A percentile compares a stretch with the other conserved stretches of the same genome.
Evolutionary conservation across 371 early-diverging fungal genomes (phyloP).

Genomic region (Umbelopsis sp.): DNA sequence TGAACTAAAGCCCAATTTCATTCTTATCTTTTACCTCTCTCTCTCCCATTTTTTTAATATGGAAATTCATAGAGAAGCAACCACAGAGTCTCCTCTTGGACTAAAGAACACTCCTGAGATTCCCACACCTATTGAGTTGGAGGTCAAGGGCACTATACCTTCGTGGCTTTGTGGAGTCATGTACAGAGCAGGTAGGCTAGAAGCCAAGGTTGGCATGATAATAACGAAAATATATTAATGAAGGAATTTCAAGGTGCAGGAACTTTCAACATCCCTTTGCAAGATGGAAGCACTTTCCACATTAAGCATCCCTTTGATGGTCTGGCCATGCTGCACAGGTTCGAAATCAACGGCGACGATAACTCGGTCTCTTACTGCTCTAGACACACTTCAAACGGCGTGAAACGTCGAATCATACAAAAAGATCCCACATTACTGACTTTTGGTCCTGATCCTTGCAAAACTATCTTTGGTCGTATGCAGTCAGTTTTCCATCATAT

Average conservation of each 20-base stretch:
- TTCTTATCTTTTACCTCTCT: neutral
- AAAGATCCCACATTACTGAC: constrained; percentile 47
- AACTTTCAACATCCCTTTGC: constrained; percentile 42
- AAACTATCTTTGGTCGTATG: constrained; percentile 58
- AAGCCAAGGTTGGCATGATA: neutral
- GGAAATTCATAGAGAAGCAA: constrained; percentile 4
- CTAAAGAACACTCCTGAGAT: constrained; percentile 56
- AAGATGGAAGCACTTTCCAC: constrained; percentile 55
- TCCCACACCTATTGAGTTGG: constrained; percentile 39
- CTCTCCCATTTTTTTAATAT: neutral
- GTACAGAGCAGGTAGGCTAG: constrained; percentile 53
- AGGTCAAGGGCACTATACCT: constrained; percentile 56
- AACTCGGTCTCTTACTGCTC: constrained; percentile 43
- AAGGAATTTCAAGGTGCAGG: constrained; percentile 37
- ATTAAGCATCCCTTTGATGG: constrained; percentile 71
- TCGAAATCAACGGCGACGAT: constrained; percentile 37
- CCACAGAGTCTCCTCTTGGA: constrained; percentile 50
- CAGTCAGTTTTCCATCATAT: constrained; percentile 50
- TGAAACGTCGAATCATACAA: constrained; percentile 39
- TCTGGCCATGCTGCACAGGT: constrained; percentile 58
- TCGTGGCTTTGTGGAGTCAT: constrained; percentile 62
- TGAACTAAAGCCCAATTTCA: neutral
- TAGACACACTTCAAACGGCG: constrained; percentile 50
- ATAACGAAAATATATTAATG: neutral
- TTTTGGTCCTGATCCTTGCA: constrained; percentile 64